Evolutionary conservation across 192 early-diverging fungal genomes (phyloP).

Genomic region (Backusella mclennaniae): DNA sequence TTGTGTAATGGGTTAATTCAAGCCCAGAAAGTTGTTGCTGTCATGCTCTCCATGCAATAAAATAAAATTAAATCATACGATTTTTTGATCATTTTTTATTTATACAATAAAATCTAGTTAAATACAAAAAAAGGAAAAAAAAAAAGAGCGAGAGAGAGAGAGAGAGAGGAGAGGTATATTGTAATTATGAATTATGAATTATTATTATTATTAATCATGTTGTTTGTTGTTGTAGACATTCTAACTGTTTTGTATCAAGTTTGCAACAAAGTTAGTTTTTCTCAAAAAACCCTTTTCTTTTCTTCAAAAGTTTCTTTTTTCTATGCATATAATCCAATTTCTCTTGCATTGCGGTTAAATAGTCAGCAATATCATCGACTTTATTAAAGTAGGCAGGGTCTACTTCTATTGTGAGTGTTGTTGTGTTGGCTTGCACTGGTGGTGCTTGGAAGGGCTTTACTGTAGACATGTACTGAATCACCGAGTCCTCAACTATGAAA

Average conservation of each 20-base stretch:
- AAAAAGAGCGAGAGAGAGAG: neutral
- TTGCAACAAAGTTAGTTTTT: neutral
- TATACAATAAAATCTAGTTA: neutral
- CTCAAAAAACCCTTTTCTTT: conserved; percentile 3
- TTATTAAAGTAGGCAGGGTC: conserved; percentile 4
- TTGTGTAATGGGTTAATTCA: neutral
- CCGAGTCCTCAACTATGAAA: neutral
- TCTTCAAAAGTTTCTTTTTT: conserved; percentile 7
- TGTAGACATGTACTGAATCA: conserved; percentile 3
- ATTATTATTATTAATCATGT: neutral
- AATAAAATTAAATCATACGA: neutral
- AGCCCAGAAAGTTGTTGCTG: neutral
- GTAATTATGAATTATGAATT: neutral
- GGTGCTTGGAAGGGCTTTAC: conserved; percentile 9
- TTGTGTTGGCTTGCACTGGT: neutral
- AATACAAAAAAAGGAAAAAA: neutral
- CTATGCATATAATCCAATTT: conserved; percentile 18
- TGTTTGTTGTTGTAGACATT: neutral
- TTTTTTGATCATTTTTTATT: neutral
- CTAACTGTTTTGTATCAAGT: neutral
- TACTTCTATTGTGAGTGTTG: conserved; percentile 12
- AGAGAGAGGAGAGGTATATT: neutral
- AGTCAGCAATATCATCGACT: conserved; percentile 28
- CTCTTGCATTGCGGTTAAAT: conserved; percentile 22
- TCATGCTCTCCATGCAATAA: neutral